A percentile compares a stretch with the other conserved stretches of the same genome.
Evolutionary conservation across 768 basidiomycete species (phyloP).

Genomic region (Boletus rufocinnamomeus): DNA sequence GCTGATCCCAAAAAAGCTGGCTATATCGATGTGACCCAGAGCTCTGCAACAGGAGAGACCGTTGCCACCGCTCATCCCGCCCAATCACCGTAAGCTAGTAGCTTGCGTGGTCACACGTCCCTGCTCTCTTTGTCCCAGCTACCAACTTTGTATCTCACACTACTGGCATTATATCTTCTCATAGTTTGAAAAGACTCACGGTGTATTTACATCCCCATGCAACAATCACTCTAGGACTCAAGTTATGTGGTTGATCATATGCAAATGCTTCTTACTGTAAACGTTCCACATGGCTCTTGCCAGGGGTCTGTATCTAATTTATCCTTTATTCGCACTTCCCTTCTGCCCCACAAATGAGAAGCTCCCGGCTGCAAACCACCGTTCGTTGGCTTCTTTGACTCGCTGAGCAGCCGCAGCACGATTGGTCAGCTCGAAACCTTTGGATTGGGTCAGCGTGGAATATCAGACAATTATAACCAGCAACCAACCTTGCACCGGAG

Average conservation of each 20-base stretch:
- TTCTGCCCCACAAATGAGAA: constrained; percentile 77
- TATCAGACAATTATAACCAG: not conserved
- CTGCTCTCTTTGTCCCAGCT: not conserved
- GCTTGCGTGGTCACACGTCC: constrained; percentile 1
- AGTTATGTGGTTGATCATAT: not conserved
- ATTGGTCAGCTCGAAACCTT: constrained; percentile 92
- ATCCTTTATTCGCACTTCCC: constrained; percentile 34
- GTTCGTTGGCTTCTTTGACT: constrained; percentile 94
- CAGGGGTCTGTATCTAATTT: constrained; percentile 7
- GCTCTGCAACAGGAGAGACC: constrained; percentile 52
- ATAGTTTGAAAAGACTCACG: constrained; percentile 15
- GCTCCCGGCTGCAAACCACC: constrained; percentile 89
- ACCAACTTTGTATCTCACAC: constrained; percentile 2
- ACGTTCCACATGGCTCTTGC: not conserved
- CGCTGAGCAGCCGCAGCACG: constrained; percentile 80
- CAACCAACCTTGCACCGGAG: constrained; percentile 85
- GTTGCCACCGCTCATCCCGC: constrained; percentile 52
- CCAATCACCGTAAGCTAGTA: constrained; percentile 25
- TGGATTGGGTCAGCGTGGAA: constrained; percentile 18
- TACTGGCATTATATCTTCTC: constrained; percentile 23
- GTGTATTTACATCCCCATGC: constrained; percentile 18
- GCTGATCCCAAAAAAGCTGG: constrained; percentile 56
- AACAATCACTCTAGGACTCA: not conserved
- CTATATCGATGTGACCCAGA: constrained; percentile 71
- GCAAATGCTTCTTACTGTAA: not conserved